phyloP scores from a whole-genome alignment of 805 yeast species.

The Maudiozyma turicensis region DNA sequence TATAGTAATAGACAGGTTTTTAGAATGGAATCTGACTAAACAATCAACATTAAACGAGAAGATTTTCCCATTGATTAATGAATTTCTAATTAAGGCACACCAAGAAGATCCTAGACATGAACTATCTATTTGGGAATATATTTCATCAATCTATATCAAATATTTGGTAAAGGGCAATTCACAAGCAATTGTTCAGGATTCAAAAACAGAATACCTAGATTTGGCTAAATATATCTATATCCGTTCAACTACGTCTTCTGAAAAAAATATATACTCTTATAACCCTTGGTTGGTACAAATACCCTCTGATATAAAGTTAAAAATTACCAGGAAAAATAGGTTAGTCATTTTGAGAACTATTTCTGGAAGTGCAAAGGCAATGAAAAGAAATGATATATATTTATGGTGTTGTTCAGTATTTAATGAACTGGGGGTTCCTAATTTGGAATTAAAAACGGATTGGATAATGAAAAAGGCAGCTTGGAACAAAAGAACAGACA shows the following conservation, averaged over 20 bases:
- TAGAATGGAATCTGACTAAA: conserved; percentile 11
- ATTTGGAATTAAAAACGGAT: conserved; percentile 16
- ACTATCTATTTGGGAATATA: conserved; percentile 16
- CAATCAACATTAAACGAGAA: conserved; percentile 4
- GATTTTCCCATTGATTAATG: conserved; percentile 10
- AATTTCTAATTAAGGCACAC: conserved; percentile 16
- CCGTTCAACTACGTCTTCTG: conserved; percentile 3
- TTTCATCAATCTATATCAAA: conserved; percentile 20
- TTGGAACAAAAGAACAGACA: neutral
- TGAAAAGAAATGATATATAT: conserved; percentile 14
- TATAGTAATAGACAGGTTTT: conserved; percentile 12
- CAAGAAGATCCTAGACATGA: conserved; percentile 14
- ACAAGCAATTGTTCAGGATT: neutral
- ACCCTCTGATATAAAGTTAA: conserved; percentile 13
- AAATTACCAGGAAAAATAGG: conserved; percentile 14
- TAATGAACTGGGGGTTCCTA: conserved; percentile 14
- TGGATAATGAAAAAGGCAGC: conserved; percentile 15
- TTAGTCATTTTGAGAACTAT: conserved; percentile 20
- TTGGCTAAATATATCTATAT: conserved; percentile 16
- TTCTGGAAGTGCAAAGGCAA: conserved; percentile 13
- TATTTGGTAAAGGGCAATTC: conserved; percentile 6
- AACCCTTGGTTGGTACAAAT: conserved; percentile 18
- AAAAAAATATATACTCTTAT: neutral
- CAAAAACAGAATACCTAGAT: conserved; percentile 7
- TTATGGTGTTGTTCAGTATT: conserved; percentile 22